A percentile compares a stretch with the other conserved stretches of the same genome.
Conservation (phyloP, 75 land plant genomes). For the Pinus taeda region DNA sequence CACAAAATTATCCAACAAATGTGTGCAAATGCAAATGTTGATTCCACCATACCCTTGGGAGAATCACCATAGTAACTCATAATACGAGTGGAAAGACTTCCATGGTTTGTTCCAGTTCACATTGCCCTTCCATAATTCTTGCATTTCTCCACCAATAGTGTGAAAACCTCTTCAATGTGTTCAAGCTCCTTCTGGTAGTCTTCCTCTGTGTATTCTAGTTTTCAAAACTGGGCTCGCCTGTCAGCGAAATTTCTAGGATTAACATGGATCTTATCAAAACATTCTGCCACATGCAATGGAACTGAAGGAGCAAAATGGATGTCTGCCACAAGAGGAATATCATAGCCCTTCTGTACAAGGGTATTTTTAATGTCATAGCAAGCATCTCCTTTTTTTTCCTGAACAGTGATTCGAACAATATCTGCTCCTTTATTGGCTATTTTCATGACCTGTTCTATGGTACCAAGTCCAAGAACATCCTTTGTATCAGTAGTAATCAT, state of each 20-base stretch:
- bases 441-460: conserved; percentile 98
- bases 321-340: conserved; percentile 96
- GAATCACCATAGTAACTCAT: conserved; percentile 99
- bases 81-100: conserved; percentile 96
- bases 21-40: conserved; percentile 97
- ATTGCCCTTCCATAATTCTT: conserved; percentile 98
- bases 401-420: conserved; percentile 94
- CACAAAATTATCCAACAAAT: conserved; percentile 89
- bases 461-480: conserved; percentile 76
- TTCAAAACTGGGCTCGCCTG: conserved; percentile 94
- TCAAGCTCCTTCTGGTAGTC: conserved; percentile 95
- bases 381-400: conserved; percentile 95
- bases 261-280: conserved; percentile 98
- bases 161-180: conserved; percentile 95
- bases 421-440: conserved; percentile 95
- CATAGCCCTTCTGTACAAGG: conserved; percentile 94
- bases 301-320: conserved; percentile 96
- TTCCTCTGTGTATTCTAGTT: conserved; percentile 87
- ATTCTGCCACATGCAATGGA: conserved; percentile 93
- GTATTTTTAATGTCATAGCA: conserved; percentile 93
- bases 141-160: conserved; percentile 97
- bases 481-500: conserved; percentile 98
- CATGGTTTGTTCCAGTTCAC: conserved; percentile 98
- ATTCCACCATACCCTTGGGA: conserved; percentile 99
- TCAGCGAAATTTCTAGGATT: conserved; percentile 99